phyloP scores from a whole-genome alignment of 2,329 filamentous ascomycete genomes.

The Elsinoe australis region DNA sequence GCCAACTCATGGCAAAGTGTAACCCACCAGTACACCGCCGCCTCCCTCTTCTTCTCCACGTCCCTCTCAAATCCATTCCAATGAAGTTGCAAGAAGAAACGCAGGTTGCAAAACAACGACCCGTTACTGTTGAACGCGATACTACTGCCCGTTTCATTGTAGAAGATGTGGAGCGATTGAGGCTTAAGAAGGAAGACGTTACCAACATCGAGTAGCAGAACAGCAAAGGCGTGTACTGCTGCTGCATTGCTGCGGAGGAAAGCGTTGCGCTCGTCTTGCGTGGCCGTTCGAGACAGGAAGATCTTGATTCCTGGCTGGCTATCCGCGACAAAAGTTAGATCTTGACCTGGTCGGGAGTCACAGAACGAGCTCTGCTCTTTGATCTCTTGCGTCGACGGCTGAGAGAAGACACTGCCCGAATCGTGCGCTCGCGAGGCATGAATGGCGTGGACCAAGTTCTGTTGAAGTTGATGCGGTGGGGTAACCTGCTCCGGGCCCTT shows the following conservation, averaged over 20 bases:
- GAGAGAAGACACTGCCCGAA: conserved; percentile 63
- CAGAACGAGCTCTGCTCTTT: conserved; percentile 78
- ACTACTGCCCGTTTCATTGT: conserved; percentile 67
- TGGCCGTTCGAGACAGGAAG: conserved; percentile 55
- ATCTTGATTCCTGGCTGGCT: conserved; percentile 66
- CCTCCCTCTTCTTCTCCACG: conserved; percentile 53
- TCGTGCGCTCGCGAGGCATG: conserved; percentile 70
- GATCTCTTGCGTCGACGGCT: conserved; percentile 62
- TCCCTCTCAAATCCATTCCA: conserved; percentile 37
- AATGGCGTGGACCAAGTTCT: conserved; percentile 70
- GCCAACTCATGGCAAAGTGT: conserved; percentile 93
- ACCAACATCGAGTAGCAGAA: conserved; percentile 60
- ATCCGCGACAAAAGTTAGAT: conserved; percentile 63
- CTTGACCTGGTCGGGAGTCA: conserved; percentile 64
- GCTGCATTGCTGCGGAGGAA: conserved; percentile 57
- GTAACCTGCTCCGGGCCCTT: conserved; percentile 30
- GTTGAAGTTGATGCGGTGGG: conserved; percentile 47
- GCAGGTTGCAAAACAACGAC: conserved; percentile 87
- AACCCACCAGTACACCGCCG: conserved; percentile 83
- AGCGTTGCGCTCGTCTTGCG: conserved; percentile 37
- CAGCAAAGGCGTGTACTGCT: conserved; percentile 61
- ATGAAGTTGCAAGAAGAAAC: conserved; percentile 78
- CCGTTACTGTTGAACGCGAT: conserved; percentile 90
- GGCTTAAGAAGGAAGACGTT: conserved; percentile 64
- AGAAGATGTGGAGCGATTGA: conserved; percentile 74